Percentiles rank a stretch among this genome's conserved stretches.
phyloP scores from a whole-genome alignment of 2,329 filamentous ascomycete genomes.

The Mycosphaerella sp. region DNA sequence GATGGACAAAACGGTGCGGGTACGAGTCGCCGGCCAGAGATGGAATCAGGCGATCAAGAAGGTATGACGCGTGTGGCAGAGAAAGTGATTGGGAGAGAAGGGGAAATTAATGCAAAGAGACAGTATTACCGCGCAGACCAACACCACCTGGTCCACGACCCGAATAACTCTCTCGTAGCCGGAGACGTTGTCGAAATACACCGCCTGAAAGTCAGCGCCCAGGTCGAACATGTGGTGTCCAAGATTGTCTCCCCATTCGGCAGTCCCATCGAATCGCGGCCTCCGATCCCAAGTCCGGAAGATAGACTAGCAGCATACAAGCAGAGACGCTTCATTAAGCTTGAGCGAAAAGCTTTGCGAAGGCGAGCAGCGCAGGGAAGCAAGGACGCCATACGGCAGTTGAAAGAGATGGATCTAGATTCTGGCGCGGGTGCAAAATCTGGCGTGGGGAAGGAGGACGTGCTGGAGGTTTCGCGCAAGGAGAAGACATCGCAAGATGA shows the following conservation, averaged over 20 bases:
- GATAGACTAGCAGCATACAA: conserved; percentile 54
- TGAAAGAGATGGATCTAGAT: conserved; percentile 27
- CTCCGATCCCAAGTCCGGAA: conserved; percentile 58
- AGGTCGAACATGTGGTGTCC: conserved; percentile 66
- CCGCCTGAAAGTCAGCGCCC: conserved; percentile 58
- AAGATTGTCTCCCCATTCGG: conserved; percentile 68
- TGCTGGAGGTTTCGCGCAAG: conserved; percentile 23
- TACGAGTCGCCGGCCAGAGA: conserved; percentile 61
- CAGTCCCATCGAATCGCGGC: conserved; percentile 55
- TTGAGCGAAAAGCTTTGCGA: conserved; percentile 36
- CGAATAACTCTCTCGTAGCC: conserved; percentile 62
- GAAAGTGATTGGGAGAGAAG: not conserved
- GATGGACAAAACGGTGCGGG: conserved; percentile 74
- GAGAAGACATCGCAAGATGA: conserved; percentile 18
- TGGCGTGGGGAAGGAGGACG: conserved; percentile 27
- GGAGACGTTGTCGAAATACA: conserved; percentile 72
- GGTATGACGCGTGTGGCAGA: conserved; percentile 41
- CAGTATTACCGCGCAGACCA: conserved; percentile 60
- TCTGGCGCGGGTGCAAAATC: conserved; percentile 26
- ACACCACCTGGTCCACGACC: conserved; percentile 70
- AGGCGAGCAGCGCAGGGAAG: conserved; percentile 29
- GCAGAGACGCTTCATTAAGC: conserved; percentile 52
- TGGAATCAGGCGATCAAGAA: conserved; percentile 71
- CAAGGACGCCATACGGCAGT: conserved; percentile 24
- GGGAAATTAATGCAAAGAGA: not conserved